Evolutionary conservation across 2,329 filamentous ascomycete species (phyloP), one percentile per base, ranked within the genome.

Genomic region (Talaromyces sp.): DNA sequence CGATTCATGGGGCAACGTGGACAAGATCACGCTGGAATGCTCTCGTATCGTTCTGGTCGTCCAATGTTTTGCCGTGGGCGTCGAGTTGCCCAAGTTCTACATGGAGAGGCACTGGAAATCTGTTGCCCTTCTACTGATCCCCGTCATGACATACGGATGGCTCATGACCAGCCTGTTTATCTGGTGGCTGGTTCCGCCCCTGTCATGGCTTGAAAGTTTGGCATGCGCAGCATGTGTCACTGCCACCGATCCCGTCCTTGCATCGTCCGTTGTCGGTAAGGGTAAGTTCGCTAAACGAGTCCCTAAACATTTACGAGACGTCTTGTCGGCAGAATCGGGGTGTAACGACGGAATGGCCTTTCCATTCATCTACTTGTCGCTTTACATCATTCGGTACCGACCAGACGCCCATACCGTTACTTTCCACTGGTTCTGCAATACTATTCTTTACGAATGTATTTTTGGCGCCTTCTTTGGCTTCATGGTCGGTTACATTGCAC

Each of bases 311-410:
- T 80, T 99, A 78, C 86, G 95, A 82, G 95, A 99, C 77, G 73
- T 99, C 56, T 81, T 99, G 13, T 99, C 95, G 4, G 93, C 93
- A 60, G 95, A 99, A 77, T 99, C 95, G 8, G 95, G 95, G 31
- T 99, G 95, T 79, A 99, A 99, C 82, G 95, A 99, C 74, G 95
- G 95, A 77, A 99, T 99, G 95, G 95, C 95, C 1, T 99, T 99
- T 71, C 95, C 95, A 0, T 99, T 99, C 75, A 86, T 99, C 69
- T 99, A 99, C 73, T 82, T 99, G 31, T 88, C 90, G 0, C 80
- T 97, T 31, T 98, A 97, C 75, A 84, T 98, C 53, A 90, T 98
- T 66, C 86, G 89, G 66, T 96, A 93, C 73, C 81, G 88, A 64
- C 86, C 86, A 29, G 75, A 89, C 66, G 86, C 89, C 5, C 77